These are phyloP conservation scores for Colletotrichum paranaense DNA, from an alignment of 2,329 filamentous ascomycete species.

Conservation along the genomic window DNA sequence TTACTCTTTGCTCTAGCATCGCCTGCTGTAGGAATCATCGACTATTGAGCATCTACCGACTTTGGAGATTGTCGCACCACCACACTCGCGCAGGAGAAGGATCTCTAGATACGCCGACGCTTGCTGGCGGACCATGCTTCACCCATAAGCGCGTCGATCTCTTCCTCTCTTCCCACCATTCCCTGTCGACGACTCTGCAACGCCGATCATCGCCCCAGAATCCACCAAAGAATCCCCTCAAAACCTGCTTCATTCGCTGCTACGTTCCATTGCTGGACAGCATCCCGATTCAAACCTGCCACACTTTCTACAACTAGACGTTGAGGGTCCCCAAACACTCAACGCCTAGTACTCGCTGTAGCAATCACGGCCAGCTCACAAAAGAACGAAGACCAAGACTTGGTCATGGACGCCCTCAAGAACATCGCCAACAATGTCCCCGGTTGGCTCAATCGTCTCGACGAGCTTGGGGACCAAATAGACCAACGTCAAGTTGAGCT, in stretches of 20 bases:
- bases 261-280: not conserved
- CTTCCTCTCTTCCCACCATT: conserved; percentile 35
- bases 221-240: conserved; percentile 17
- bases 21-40: not conserved
- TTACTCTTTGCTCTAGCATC: not conserved
- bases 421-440: conserved; percentile 67
- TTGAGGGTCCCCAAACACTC: conserved; percentile 45
- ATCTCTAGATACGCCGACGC: conserved; percentile 11
- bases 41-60: not conserved
- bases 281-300: not conserved
- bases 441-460: conserved; percentile 68
- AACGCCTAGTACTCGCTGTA: conserved; percentile 36
- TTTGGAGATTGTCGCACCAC: not conserved
- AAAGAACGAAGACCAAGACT: conserved; percentile 45
- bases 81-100: not conserved
- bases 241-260: conserved; percentile 11
- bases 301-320: conserved; percentile 34
- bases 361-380: conserved; percentile 43
- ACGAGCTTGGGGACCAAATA: conserved; percentile 71
- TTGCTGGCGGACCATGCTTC: conserved; percentile 33
- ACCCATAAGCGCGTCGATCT: conserved; percentile 29
- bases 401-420: conserved; percentile 67
- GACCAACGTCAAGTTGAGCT: conserved; percentile 71
- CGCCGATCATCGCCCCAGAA: conserved; percentile 27
- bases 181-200: conserved; percentile 42